phyloP scores from a whole-genome alignment of 495 filamentous ascomycete species.

The Xylaria acuta region DNA sequence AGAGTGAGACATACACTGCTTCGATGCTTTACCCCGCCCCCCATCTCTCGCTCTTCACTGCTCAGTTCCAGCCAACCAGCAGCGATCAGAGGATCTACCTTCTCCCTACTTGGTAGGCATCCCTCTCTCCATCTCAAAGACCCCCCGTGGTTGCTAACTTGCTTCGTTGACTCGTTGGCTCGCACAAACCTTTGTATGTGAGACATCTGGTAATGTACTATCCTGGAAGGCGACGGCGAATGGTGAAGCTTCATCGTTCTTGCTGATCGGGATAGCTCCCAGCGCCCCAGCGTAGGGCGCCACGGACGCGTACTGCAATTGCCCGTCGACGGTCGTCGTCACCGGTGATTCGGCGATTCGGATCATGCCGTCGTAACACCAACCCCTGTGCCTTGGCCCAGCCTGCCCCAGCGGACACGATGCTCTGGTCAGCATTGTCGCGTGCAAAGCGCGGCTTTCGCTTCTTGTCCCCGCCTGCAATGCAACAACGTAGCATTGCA shows the following conservation, averaged over 20 bases:
- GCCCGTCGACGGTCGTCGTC: not conserved
- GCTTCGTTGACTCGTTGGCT: not conserved
- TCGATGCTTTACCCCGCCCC: not conserved
- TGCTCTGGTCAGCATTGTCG: not conserved
- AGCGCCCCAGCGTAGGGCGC: not conserved
- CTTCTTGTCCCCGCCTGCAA: conserved; percentile 16
- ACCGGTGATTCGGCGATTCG: not conserved
- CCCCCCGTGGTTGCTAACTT: conserved; percentile 9
- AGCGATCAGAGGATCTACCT: too few species aligned
- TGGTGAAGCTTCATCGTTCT: not conserved
- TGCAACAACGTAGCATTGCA: conserved; percentile 18
- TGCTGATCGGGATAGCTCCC: not conserved
- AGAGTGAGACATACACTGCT: not conserved
- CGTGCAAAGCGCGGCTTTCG: conserved; percentile 17
- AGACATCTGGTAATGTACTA: not conserved
- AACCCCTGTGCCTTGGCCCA: not conserved
- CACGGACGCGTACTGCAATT: not conserved
- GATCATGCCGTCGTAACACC: not conserved
- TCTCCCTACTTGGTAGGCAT: too few species aligned
- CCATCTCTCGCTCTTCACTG: not conserved
- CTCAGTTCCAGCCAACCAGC: too few species aligned
- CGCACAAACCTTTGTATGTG: not conserved
- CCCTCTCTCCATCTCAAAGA: not conserved
- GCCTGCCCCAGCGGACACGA: not conserved
- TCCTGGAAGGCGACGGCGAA: not conserved